phyloP scores from a whole-genome alignment of 768 basidiomycete species.

The Suillus decipiens region DNA sequence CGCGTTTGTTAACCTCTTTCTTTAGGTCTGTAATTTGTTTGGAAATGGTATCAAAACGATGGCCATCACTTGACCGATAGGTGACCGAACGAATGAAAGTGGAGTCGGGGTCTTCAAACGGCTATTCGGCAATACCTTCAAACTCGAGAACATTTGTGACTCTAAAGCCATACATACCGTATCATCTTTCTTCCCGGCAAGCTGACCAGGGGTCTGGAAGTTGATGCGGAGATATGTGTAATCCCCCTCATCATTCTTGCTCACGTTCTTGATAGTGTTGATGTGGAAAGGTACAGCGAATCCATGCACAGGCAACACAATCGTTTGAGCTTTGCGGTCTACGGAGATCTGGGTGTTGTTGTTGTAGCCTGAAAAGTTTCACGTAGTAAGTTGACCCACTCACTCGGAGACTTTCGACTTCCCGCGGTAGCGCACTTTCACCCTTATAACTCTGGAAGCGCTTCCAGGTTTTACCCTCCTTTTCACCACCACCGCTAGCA shows the following conservation, averaged over 20 bases:
- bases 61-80: slow-evolving; percentile 87
- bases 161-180: slow-evolving; percentile 55
- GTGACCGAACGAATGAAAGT: slow-evolving; percentile 96
- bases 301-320: slow-evolving; percentile 91
- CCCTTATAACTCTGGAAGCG: slow-evolving; percentile 97
- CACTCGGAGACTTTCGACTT: slow-evolving; percentile 79
- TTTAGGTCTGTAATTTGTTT: slow-evolving; percentile 95
- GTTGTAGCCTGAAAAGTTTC: background rate
- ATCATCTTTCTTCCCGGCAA: slow-evolving; percentile 98
- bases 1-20: slow-evolving; percentile 95
- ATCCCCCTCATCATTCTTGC: slow-evolving; percentile 96
- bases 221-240: slow-evolving; percentile 95
- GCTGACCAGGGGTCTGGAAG: slow-evolving; percentile 97
- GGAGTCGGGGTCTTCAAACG: slow-evolving; percentile 94
- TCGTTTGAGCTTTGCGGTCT: slow-evolving; percentile 87
- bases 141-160: background rate
- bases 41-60: slow-evolving; percentile 85
- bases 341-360: slow-evolving; percentile 68
- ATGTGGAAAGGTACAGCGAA: slow-evolving; percentile 98
- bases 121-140: slow-evolving; percentile 43
- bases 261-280: slow-evolving; percentile 96
- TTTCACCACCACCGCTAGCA: slow-evolving; percentile 70
- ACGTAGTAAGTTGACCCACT: slow-evolving; percentile 26
- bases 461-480: slow-evolving; percentile 93
- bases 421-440: slow-evolving; percentile 85